Evolutionary conservation across 1,139 yeast species (phyloP), one percentile per base, ranked within the genome.

Genomic region (Casaregolazyma suthepensis): DNA sequence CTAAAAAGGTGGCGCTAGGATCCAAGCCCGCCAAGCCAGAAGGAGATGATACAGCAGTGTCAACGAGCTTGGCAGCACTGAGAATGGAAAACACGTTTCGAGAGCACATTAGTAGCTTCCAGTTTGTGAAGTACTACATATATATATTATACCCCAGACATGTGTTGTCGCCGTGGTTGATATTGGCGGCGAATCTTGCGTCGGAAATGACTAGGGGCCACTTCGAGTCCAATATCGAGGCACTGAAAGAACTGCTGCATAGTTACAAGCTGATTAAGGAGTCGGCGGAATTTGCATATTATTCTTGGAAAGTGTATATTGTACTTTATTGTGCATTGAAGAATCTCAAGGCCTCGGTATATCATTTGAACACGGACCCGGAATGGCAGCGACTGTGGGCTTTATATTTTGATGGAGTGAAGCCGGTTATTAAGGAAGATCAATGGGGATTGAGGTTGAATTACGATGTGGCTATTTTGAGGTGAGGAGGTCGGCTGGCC

Each of bases 291-390:
- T 40, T 48, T 5, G 45, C 48, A n/a, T 57, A 53, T 47, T 54
- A 48, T 43, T 52, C 53, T 15, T 59, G 61, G 61, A 52, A 54
- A 19, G 56, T 57, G 35, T 59, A 58, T 37, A 29, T 59, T 20
- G 29, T 44, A 17, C 50, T 56, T 54, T 44, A 54, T 44, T 50
- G 55, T 31, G 43, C 48, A n/a, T 42, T 52, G 50, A 43, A 37
- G 26, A 48, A 45, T 37, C 35, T 52, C 22, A 43, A 43, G 26
- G 20, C 22, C 7, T 22, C 35, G 3, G 43, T 37, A 7, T 43
- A 20, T 15, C 35, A 44, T 10, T 9, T 43, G 46, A 45, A 42
- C 7, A 42, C 22, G 29, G 43, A 23, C n/a, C 17, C 43, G 15
- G 46, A 42, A n/a, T 48, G 46, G 51, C 15, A 43, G 19, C 42